Base-by-base conservation (phyloP, 495 filamentous ascomycete genomes). In the Penicillium arizonense region DNA sequence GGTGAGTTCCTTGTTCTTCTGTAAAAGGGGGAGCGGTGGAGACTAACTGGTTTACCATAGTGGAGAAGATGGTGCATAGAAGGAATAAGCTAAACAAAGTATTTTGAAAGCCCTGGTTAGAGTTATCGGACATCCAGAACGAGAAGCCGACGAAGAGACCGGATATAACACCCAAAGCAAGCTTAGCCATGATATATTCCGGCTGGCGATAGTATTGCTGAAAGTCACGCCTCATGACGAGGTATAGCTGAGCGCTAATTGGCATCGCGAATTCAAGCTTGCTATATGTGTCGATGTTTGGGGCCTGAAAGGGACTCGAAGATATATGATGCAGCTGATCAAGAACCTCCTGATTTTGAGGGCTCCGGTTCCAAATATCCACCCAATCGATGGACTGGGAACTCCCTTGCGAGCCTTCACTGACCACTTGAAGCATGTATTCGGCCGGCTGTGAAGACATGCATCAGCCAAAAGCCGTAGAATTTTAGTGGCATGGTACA, bases 391-490 rank as follows among this genome's bases (percentile, higher is more conserved):
- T 79, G 1, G 87, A 84, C 0, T 30, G 26, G 8, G 91, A 85
- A 37, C 88, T 88, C 41, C 89, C 90, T 14, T 67, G 62, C n/a
- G 70, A 63, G 47, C 67, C 70, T 9, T 64, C 68, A 44, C 71
- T 67, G 16, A 91, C 92, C 45, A 89, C 84, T 55, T 95, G 89
- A 11, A 97, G 75, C 85, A 96, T 95, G 83, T 89, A 95, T 68
- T 97, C 92, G 13, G 92, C 92, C 20, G 90, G 90, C 70, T 74
- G 32, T 9, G 30, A 30, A 9, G 7, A 30, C 4, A 30, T 23
- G 16, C 10, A 32, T 68, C 43, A 69, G 59, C 23, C 12, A 18
- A 9, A 28, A 16, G 2, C 18, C 16, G 8, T 26, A 16, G 10
- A 23, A 26, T 23, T 5, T 58, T 30, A 9, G 26, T 3, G 26